These are phyloP conservation scores for Waltergamsia citrina DNA, from an alignment of 2,329 filamentous ascomycete genomes.

Conservation along the genomic window DNA sequence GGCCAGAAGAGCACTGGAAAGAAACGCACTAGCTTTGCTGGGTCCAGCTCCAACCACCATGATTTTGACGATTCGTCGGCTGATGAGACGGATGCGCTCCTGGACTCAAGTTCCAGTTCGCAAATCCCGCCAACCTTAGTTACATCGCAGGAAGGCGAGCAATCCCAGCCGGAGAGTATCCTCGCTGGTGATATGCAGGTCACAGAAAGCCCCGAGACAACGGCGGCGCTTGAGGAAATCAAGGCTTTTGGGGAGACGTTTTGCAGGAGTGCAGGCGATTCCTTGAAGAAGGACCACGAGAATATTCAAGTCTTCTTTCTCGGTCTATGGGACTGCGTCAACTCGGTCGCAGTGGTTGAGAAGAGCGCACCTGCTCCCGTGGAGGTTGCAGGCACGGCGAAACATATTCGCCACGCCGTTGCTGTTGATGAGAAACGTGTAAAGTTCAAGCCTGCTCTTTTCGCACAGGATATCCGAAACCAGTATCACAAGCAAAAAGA, in stretches of 20 bases:
- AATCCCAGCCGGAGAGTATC: too few species aligned
- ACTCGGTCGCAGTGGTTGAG: constrained; percentile 34
- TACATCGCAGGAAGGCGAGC: too few species aligned
- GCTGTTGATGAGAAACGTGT: constrained; percentile 42
- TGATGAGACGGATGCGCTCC: not conserved
- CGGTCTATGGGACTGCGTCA: constrained; percentile 46
- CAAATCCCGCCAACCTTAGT: not conserved
- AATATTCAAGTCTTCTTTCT: constrained; percentile 42
- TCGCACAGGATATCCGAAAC: constrained; percentile 27
- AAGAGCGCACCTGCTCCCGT: constrained; percentile 25
- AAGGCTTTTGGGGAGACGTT: not conserved
- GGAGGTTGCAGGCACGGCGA: constrained; percentile 27
- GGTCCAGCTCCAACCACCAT: too few species aligned
- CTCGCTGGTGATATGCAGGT: too few species aligned
- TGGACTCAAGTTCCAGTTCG: not conserved
- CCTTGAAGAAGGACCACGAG: not conserved
- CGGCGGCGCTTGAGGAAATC: not conserved
- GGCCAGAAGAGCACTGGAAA: too few species aligned
- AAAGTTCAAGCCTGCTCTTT: constrained; percentile 43
- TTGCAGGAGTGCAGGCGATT: not conserved
- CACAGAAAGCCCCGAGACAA: too few species aligned
- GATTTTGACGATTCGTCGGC: too few species aligned
- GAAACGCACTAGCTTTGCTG: too few species aligned
- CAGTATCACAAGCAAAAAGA: constrained; percentile 21
- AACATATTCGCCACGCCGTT: constrained; percentile 40